Base-by-base conservation (phyloP, 2,329 filamentous ascomycete genomes). In the Blastomyces percursus region DNA sequence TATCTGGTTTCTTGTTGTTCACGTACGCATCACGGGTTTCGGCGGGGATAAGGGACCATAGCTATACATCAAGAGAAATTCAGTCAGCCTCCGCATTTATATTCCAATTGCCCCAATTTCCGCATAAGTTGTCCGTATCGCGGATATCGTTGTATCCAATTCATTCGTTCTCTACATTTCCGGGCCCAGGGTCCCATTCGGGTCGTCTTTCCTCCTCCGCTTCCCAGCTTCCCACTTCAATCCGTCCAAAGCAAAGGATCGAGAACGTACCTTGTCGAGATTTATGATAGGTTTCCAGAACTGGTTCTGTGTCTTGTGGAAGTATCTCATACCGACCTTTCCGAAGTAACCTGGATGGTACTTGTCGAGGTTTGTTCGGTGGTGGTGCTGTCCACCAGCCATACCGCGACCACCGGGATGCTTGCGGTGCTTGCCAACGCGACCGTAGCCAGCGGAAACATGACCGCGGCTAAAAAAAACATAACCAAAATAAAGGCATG, bases 201-300 rank as follows among this genome's bases (percentile, higher is more conserved):
- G 24, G 21, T 19, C 24, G 35, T 4, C 14, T 30, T 30, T 30
- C 21, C 3, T 24, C 27, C 27, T n/a, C 38, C 12, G 6, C 32
- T 46, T 12, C 12, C 19, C 21, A 27, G 21, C 3, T 35, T 44
- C n/a, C 54, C 54, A n/a, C n/a, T 14, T 46, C 1, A n/a, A 40
- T 38, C 46, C 32, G 3, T 11, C 8, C 24, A 2, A 40, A 16
- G 30, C 9, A 27, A 27, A 19, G 19, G 46, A 44, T 46, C 16
- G 48, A 64, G 27, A 68, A 76, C 81, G 74, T 80, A 93, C 89
- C 89, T 97, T 99, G 82, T 97, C 94, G 73, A 99, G 84, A 86
- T 99, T 99, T 88, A 99, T 89, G 73, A 91, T 86, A 70, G 94
- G 94, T 84, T 96, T 96, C 94, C 93, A 99, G 86, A 93, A 91